phyloP scores from a whole-genome alignment of 306 rosid genomes.

The Ormosia emarginata region DNA sequence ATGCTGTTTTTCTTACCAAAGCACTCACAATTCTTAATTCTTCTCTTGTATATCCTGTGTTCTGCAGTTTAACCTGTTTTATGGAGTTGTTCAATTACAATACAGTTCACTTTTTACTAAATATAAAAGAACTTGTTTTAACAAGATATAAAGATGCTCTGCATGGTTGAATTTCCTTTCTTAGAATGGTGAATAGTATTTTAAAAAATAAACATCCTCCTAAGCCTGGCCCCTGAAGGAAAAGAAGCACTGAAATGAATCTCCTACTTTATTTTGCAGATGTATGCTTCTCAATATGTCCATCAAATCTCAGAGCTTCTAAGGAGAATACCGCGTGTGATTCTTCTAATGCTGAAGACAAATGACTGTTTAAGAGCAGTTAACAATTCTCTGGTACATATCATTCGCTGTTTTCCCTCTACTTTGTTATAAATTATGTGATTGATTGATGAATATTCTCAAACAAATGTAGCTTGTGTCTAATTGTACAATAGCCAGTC shows the following conservation, averaged over 20 bases:
- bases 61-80: constrained; percentile 11
- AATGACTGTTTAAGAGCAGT: constrained; percentile 95
- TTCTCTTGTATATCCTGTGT: background rate
- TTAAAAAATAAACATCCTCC: background rate
- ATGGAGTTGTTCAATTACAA: constrained; percentile 15
- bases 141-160: background rate
- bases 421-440: constrained; percentile 9
- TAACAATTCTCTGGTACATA: constrained; percentile 73
- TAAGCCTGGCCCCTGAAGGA: constrained; percentile 15
- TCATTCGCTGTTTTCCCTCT: constrained; percentile 18
- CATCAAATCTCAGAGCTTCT: constrained; percentile 89
- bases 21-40: background rate
- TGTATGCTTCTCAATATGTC: constrained; percentile 93
- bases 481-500: background rate
- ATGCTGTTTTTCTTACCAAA: constrained; percentile 20
- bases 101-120: background rate
- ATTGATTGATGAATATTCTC: constrained; percentile 9
- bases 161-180: constrained; percentile 9
- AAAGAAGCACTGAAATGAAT: constrained; percentile 18
- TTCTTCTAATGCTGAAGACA: constrained; percentile 94
- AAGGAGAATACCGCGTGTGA: constrained; percentile 86
- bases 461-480: constrained; percentile 20
- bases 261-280: constrained; percentile 47
- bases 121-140: background rate
- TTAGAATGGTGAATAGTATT: constrained; percentile 2